These are phyloP conservation scores for Sonneratia alba DNA, from an alignment of 345 rosid species.

Conservation along the genomic window DNA sequence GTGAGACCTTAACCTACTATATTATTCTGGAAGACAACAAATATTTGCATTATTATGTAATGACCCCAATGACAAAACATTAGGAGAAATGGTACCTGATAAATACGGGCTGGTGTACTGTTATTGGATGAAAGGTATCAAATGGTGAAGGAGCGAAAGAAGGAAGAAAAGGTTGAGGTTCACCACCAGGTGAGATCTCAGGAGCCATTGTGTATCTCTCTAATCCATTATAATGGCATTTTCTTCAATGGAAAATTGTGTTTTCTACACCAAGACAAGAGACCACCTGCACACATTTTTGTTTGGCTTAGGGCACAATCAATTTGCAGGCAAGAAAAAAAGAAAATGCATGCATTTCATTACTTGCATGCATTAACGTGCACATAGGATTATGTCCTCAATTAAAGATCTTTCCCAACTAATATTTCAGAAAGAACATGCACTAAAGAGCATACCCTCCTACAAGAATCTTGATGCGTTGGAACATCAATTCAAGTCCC, in stretches of 20 bases:
- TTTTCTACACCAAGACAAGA: conserved; percentile 11
- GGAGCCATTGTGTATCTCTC: conserved; percentile 14
- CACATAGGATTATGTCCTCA: background rate
- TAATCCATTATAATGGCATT: conserved; percentile 1
- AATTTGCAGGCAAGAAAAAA: background rate
- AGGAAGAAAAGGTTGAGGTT: conserved; percentile 46
- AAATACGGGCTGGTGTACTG: conserved; percentile 33
- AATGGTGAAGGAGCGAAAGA: conserved; percentile 50
- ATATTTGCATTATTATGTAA: background rate
- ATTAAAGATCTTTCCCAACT: background rate
- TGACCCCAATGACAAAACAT: background rate
- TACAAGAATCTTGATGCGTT: background rate
- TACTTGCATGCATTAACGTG: background rate
- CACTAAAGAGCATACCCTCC: background rate
- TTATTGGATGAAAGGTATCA: conserved; percentile 33
- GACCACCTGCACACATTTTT: conserved; percentile 15
- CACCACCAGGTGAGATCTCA: conserved; percentile 16
- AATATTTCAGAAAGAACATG: background rate
- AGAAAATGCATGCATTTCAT: background rate
- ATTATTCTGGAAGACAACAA: background rate
- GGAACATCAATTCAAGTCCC: conserved; percentile 1
- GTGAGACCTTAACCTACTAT: background rate
- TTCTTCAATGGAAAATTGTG: conserved; percentile 3
- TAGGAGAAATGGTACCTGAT: conserved; percentile 29
- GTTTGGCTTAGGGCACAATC: background rate